Percentiles rank a stretch among this genome's conserved stretches.
Conservation (phyloP, 176 grass and related monocot genomes). For the Oryza coarctata region DNA sequence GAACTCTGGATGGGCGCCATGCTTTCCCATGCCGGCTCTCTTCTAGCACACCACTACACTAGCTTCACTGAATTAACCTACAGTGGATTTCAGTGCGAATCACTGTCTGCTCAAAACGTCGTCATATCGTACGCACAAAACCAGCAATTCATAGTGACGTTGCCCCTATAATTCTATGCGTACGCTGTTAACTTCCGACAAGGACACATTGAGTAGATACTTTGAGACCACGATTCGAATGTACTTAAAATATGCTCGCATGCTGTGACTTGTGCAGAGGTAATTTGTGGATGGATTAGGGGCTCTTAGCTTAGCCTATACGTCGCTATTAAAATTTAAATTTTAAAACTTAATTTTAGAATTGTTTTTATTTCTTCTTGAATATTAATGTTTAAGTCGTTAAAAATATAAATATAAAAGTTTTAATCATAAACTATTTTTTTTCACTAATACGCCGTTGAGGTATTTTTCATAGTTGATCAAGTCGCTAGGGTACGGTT, state of each 20-base stretch:
- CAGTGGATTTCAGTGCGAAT: not conserved
- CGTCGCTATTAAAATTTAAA: no score
- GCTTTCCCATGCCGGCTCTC: constrained; percentile 18
- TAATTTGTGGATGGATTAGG: not conserved
- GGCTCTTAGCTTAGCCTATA: no score
- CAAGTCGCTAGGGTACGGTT: not conserved
- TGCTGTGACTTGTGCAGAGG: not conserved
- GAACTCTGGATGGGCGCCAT: not conserved
- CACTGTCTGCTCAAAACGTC: not conserved
- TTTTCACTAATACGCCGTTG: no score
- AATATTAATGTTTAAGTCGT: no score
- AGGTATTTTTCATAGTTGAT: no score
- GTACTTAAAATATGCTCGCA: not conserved
- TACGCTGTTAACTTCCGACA: not conserved
- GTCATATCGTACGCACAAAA: not conserved
- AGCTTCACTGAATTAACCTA: no score
- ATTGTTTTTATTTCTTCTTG: no score
- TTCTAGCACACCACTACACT: not conserved
- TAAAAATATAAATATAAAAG: no score
- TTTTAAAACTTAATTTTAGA: no score
- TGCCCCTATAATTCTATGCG: no score
- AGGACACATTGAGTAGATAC: not conserved
- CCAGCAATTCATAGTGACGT: no score
- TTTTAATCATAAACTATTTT: no score
- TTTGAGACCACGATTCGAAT: not conserved